These are phyloP conservation scores for Diaporthe citri DNA, from an alignment of 2,329 filamentous ascomycete genomes.

Conservation along the genomic window DNA sequence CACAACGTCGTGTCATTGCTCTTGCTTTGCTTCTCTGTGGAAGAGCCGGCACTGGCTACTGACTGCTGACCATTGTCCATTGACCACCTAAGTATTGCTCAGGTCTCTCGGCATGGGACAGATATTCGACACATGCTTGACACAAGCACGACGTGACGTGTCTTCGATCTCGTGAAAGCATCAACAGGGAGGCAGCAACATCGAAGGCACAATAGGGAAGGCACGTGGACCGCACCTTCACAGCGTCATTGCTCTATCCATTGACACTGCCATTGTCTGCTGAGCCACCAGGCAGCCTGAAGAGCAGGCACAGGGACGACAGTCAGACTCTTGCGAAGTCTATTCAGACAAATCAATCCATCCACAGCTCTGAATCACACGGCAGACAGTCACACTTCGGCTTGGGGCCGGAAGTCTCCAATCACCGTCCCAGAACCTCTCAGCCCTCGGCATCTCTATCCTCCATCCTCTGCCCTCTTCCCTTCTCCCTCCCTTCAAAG, in stretches of 20 bases:
- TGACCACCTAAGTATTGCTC: too few species aligned
- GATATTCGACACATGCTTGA: not conserved
- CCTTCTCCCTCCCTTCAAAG: not conserved
- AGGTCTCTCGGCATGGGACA: not conserved
- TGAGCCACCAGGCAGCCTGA: not conserved
- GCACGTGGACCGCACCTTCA: constrained; percentile 6
- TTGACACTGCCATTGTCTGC: not conserved
- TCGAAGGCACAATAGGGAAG: not conserved
- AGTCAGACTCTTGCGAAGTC: too few species aligned
- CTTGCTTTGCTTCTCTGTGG: too few species aligned
- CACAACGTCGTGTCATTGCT: not conserved
- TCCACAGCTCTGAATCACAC: not conserved
- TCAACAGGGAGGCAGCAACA: not conserved
- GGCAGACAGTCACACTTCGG: not conserved
- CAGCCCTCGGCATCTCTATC: not conserved
- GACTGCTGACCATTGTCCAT: not conserved
- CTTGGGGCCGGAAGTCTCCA: not conserved
- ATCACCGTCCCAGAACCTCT: not conserved
- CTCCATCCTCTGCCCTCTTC: not conserved
- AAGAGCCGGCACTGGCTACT: too few species aligned
- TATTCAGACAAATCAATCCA: too few species aligned
- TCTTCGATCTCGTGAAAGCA: not conserved
- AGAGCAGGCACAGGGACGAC: not conserved
- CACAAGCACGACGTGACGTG: not conserved
- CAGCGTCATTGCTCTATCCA: not conserved